Conservation (phyloP, 768 basidiomycete genomes). For the Gyrodon lividus region DNA sequence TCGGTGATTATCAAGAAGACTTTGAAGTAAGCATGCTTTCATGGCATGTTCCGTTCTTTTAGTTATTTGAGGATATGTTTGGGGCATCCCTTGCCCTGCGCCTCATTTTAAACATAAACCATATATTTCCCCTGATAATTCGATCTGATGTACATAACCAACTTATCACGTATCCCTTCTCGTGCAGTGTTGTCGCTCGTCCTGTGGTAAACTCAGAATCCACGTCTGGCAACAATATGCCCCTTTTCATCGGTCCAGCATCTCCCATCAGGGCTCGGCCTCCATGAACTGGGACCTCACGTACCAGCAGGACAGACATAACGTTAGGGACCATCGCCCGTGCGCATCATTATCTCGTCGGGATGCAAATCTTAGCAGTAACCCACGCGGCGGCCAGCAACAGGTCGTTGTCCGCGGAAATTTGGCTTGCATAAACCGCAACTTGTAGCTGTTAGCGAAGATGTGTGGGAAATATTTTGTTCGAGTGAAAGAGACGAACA, state of each 20-base stretch:
- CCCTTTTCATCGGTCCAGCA: constrained; percentile 45
- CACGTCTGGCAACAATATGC: constrained; percentile 60
- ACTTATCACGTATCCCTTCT: constrained; percentile 14
- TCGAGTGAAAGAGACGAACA: too few relatives aligned
- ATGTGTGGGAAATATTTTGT: not conserved
- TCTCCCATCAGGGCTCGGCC: constrained; percentile 9
- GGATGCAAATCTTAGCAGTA: constrained; percentile 5
- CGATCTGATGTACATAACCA: constrained; percentile 11
- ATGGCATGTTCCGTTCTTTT: constrained; percentile 21
- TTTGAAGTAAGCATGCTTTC: constrained; percentile 48
- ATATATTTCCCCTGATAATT: constrained; percentile 5
- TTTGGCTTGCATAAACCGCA: not conserved
- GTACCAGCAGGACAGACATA: too few relatives aligned
- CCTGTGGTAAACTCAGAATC: constrained; percentile 57
- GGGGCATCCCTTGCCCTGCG: constrained; percentile 13
- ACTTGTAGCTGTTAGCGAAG: not conserved
- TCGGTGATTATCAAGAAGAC: constrained; percentile 59
- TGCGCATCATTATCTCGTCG: constrained; percentile 23
- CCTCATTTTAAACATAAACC: constrained; percentile 20
- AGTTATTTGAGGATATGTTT: constrained; percentile 19
- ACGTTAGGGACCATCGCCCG: too few relatives aligned
- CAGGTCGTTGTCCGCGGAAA: not conserved
- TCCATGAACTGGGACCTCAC: constrained; percentile 1
- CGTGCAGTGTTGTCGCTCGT: constrained; percentile 49
- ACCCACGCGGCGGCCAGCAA: not conserved